These are phyloP conservation scores for Fusarium musae DNA, from an alignment of 2,329 filamentous ascomycete genomes.

Conservation along the genomic window DNA sequence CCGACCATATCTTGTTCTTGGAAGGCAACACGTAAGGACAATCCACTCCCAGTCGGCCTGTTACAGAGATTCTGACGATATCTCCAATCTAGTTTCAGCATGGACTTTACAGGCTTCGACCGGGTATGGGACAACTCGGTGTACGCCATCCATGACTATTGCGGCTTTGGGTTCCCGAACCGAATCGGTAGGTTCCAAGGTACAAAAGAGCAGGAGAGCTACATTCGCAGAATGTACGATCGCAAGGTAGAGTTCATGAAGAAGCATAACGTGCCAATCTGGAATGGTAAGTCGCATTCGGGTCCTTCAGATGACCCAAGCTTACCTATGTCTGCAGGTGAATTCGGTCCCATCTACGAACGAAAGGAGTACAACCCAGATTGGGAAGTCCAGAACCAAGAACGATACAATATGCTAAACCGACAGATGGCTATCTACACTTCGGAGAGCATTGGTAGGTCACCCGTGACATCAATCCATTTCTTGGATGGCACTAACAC, in stretches of 20 bases:
- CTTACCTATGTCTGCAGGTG: constrained; percentile 42
- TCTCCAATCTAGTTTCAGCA: constrained; percentile 35
- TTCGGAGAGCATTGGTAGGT: constrained; percentile 37
- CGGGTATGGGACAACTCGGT: constrained; percentile 58
- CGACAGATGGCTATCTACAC: constrained; percentile 53
- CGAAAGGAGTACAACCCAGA: constrained; percentile 48
- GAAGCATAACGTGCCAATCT: constrained; percentile 53
- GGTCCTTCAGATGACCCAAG: accelerated
- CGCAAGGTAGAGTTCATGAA: constrained; percentile 58
- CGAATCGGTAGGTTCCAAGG: constrained; percentile 51
- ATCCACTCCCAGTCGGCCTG: too few relatives aligned
- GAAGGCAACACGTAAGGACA: constrained; percentile 57
- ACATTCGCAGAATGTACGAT: constrained; percentile 47
- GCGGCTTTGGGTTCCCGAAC: constrained; percentile 60
- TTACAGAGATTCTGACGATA: not conserved
- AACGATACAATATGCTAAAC: constrained; percentile 54
- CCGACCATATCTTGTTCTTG: constrained; percentile 60
- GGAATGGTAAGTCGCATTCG: constrained; percentile 48
- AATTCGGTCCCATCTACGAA: constrained; percentile 63
- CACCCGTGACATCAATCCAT: too few relatives aligned
- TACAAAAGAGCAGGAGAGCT: constrained; percentile 53
- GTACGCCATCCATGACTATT: constrained; percentile 65
- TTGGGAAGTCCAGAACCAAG: constrained; percentile 46
- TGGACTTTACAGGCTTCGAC: constrained; percentile 46
- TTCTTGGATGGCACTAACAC: not conserved